Evolutionary conservation across 1,284 basidiomycete genomes (phyloP), one percentile per base, ranked within the genome.

Genomic region (Amylostereum areolatum): DNA sequence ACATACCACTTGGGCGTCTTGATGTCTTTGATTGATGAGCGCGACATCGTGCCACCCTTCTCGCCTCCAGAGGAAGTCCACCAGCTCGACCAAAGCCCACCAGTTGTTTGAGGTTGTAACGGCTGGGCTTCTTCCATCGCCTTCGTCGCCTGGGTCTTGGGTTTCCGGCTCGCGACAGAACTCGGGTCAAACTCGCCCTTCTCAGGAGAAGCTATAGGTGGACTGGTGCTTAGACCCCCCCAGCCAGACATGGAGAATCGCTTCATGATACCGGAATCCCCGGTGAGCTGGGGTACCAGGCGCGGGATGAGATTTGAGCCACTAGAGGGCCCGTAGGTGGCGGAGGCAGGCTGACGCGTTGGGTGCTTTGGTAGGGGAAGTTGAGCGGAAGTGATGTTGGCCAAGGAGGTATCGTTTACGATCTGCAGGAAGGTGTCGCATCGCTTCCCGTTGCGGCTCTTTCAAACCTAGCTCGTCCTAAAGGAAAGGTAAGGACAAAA

Each of bases 401-500:
- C 72, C 68, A 32, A 93, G 66, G 2, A 94, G 66, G 55, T 83
- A 85, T 42, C 73, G 75, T 66, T 89, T 90, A 58, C 85, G 81
- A 47, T 85, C 79, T 5, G 66, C 54, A 0, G 88, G 68, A 11
- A 94, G 66, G 3, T 76, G 67, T 50, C 81, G 72, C 82, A 93
- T 88, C 1, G 74, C 77, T 5, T 70, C 70, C 41, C 88, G 77
- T 56, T 80, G 80, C 1, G 79, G 74, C 11, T 81, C 85, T 61
- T 88, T 90, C 51, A 93, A 64, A 9, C 81, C 89, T 25, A 91
- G 62, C n/a, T 83, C 77, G 54, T 87, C 78, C 88, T 85, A 47
- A 3, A 30, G 28, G 2, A 24, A 49, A 29, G 44, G 45, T 45
- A 3, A 44, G 39, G 63, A 49, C 5, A 40, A 45, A 34, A 50